These are phyloP conservation scores for Salix caprea DNA, from an alignment of 345 rosid species.

Conservation along the genomic window DNA sequence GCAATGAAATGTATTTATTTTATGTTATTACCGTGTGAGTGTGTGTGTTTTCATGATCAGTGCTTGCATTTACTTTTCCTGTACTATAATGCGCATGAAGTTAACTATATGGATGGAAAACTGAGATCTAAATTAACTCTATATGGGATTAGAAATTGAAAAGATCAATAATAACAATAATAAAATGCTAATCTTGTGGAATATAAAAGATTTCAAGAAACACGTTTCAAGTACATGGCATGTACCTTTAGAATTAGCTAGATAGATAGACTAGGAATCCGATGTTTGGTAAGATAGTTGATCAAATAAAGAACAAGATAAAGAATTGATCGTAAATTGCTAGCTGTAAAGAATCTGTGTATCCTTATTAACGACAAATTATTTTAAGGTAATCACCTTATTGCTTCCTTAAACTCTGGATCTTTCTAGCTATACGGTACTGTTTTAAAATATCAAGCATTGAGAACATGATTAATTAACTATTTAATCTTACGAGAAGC, in stretches of 20 bases:
- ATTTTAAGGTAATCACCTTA: neutral
- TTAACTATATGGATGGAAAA: neutral
- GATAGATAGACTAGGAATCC: neutral
- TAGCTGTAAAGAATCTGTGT: neutral
- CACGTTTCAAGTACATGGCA: neutral
- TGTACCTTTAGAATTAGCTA: neutral
- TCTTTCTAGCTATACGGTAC: neutral
- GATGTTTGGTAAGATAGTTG: neutral
- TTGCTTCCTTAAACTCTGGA: neutral
- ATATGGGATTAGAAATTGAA: neutral
- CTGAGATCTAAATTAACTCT: neutral
- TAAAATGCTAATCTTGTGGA: neutral
- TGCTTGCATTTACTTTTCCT: neutral
- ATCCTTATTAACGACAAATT: neutral
- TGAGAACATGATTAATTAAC: neutral
- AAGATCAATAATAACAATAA: neutral
- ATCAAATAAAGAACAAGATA: neutral
- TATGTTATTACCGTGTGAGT: neutral
- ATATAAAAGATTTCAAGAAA: neutral
- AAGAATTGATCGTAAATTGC: neutral
- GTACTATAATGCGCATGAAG: neutral
- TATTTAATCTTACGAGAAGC: neutral
- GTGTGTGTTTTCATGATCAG: neutral
- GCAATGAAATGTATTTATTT: neutral
- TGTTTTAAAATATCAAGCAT: neutral